phyloP scores from a whole-genome alignment of 768 basidiomycete species.

The Pleurotus eryngii region DNA sequence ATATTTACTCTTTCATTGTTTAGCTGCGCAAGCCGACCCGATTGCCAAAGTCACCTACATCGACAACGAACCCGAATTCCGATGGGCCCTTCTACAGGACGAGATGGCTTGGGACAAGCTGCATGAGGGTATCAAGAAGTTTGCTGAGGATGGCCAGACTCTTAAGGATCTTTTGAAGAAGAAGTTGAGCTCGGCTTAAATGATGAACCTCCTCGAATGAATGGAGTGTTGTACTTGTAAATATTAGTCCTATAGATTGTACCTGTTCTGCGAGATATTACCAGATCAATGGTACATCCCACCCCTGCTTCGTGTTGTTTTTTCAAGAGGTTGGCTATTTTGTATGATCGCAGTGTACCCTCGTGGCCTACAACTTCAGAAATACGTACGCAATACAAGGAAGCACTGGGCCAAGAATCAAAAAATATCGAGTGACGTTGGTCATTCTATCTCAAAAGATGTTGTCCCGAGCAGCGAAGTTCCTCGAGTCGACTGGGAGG shows the following conservation, averaged over 20 bases:
- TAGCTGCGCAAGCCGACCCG: slow-evolving; percentile 54
- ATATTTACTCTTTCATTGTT: slow-evolving; percentile 7
- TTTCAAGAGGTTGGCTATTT: too few species aligned
- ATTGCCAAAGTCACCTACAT: slow-evolving; percentile 81
- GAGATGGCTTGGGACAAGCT: slow-evolving; percentile 99
- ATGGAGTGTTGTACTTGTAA: too few species aligned
- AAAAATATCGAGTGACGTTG: too few species aligned
- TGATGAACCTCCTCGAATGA: neutral
- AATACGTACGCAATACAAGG: neutral
- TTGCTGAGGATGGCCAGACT: slow-evolving; percentile 90
- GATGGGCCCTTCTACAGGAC: slow-evolving; percentile 90
- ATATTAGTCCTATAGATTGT: too few species aligned
- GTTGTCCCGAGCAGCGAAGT: too few species aligned
- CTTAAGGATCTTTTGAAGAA: slow-evolving; percentile 79
- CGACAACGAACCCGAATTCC: slow-evolving; percentile 95
- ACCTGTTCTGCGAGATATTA: too few species aligned
- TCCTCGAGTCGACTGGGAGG: too few species aligned
- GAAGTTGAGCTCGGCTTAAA: slow-evolving; percentile 52
- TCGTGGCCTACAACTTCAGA: too few species aligned
- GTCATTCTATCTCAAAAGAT: too few species aligned
- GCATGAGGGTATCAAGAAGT: slow-evolving; percentile 97
- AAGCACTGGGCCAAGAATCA: neutral
- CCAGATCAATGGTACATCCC: too few species aligned
- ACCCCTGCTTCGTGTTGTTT: too few species aligned
- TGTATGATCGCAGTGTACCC: too few species aligned